Evolutionary conservation across 73 alveolate species (phyloP).

Genomic region (Blepharisma stoltei): DNA sequence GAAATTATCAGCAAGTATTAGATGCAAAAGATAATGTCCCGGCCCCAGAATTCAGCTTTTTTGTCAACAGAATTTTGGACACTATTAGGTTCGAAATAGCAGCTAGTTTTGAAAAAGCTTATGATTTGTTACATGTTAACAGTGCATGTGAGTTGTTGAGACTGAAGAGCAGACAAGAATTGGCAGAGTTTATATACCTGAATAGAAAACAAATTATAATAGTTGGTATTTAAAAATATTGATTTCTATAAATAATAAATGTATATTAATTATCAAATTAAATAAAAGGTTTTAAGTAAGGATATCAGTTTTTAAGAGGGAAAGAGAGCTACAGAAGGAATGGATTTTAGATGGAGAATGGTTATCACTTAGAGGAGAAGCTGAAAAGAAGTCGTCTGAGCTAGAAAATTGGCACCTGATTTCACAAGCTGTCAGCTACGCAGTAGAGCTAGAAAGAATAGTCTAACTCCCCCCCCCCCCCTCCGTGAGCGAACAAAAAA

Average conservation of each 20-base stretch:
- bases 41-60: constrained; percentile 63
- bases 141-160: constrained; percentile 65
- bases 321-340: constrained; percentile 33
- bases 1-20: constrained; percentile 78
- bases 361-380: constrained; percentile 35
- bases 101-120: constrained; percentile 76
- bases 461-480: too few relatives aligned
- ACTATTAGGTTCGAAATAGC: constrained; percentile 87
- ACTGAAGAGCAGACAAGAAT: constrained; percentile 61
- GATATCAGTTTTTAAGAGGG: constrained; percentile 49
- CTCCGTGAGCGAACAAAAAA: too few relatives aligned
- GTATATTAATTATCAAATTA: too few relatives aligned
- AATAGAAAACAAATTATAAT: too few relatives aligned
- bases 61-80: constrained; percentile 75
- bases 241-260: too few relatives aligned
- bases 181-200: constrained; percentile 69
- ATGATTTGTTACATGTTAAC: constrained; percentile 55
- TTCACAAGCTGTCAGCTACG: constrained; percentile 12
- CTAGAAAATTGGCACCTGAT: constrained; percentile 18
- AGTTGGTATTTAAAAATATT: too few relatives aligned
- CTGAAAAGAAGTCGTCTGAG: constrained; percentile 35
- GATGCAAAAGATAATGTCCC: constrained; percentile 62
- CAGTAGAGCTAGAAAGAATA: constrained; percentile 24
- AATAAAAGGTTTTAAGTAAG: too few relatives aligned
- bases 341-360: constrained; percentile 57